A percentile compares a stretch with the other conserved stretches of the same genome.
Evolutionary conservation across 352 stramenopile genomes (phyloP).

Genomic region (Plasmopara halstedii): DNA sequence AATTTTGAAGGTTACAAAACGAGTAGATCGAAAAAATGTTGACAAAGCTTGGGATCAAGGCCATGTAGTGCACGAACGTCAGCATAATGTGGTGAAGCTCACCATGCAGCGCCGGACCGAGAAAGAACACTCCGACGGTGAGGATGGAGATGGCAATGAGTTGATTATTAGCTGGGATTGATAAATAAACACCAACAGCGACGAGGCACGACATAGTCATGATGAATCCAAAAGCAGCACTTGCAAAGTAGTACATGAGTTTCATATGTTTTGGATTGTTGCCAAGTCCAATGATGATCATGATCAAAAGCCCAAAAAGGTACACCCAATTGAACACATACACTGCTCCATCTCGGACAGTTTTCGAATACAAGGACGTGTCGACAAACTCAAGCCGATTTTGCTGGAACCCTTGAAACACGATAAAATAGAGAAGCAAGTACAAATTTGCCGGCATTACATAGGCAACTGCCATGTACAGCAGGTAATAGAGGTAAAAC

Average conservation of each 20-base stretch:
- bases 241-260: constrained; percentile 77
- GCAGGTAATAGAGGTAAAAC: constrained; percentile 75
- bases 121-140: constrained; percentile 75
- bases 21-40: constrained; percentile 89
- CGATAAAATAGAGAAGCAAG: constrained; percentile 78
- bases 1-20: constrained; percentile 84
- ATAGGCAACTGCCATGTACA: constrained; percentile 60
- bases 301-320: constrained; percentile 69
- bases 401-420: constrained; percentile 85
- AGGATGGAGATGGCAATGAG: constrained; percentile 60
- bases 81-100: constrained; percentile 81
- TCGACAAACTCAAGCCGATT: constrained; percentile 76
- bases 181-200: constrained; percentile 70
- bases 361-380: constrained; percentile 54
- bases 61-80: constrained; percentile 84
- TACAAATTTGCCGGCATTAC: constrained; percentile 81
- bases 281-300: constrained; percentile 79
- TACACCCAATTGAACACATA: constrained; percentile 80
- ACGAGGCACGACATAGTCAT: constrained; percentile 76
- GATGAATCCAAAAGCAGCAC: constrained; percentile 60
- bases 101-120: constrained; percentile 68
- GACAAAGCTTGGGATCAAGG: constrained; percentile 81
- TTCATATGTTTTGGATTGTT: constrained; percentile 88
- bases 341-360: constrained; percentile 51
- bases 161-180: constrained; percentile 34